phyloP scores from a whole-genome alignment of 768 basidiomycete genomes.

The Boletus huronensis region DNA sequence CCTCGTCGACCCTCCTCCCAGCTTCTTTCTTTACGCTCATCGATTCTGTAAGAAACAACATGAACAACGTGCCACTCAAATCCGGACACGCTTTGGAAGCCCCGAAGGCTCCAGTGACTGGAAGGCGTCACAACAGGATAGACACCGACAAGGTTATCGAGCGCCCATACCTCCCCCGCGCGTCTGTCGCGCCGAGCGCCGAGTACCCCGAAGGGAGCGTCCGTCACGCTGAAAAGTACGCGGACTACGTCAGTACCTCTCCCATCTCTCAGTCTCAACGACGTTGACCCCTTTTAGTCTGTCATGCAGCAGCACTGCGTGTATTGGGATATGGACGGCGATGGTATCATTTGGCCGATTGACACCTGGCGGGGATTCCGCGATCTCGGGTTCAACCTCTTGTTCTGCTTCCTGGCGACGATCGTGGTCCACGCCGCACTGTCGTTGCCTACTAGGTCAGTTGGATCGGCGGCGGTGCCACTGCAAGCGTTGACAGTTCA shows the following conservation, averaged over 20 bases:
- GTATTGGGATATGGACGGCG: constrained; percentile 40
- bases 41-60: constrained; percentile 19
- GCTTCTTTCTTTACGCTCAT: constrained; percentile 21
- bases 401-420: constrained; percentile 34
- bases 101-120: constrained; percentile 21
- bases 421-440: constrained; percentile 35
- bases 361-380: constrained; percentile 43
- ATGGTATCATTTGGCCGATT: constrained; percentile 43
- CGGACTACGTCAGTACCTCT: constrained; percentile 18
- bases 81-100: constrained; percentile 18
- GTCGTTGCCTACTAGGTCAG: constrained; percentile 35
- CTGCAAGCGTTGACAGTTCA: neutral
- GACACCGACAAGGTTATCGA: constrained; percentile 28
- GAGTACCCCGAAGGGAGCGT: constrained; percentile 22
- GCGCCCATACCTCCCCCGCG: constrained; percentile 29
- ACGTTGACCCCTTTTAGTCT: constrained; percentile 19
- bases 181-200: constrained; percentile 25
- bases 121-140: constrained; percentile 15
- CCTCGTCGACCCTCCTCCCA: constrained; percentile 13
- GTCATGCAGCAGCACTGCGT: constrained; percentile 41
- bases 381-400: constrained; percentile 39
- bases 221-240: constrained; percentile 17
- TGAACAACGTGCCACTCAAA: constrained; percentile 17
- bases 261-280: neutral
- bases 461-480: neutral